Conservation (phyloP, 805 yeast species). For the Scheffersomyces lignosus region DNA sequence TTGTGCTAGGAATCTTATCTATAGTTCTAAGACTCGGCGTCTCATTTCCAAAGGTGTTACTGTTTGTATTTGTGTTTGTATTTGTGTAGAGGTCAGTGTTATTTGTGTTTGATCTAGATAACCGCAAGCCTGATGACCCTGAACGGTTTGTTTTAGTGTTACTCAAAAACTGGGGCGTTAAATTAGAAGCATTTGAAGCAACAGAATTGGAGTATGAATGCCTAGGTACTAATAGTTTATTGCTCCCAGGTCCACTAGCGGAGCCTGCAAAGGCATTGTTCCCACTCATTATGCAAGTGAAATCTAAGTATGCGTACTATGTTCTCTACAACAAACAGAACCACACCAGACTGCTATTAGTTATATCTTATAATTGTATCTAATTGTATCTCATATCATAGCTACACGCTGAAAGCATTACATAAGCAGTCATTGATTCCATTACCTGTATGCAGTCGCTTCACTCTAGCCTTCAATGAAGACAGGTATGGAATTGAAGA, state of each 20-base stretch:
- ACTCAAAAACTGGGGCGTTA: slow-evolving; percentile 2
- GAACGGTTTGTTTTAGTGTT: slow-evolving; percentile 12
- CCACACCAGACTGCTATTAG: too few relatives aligned
- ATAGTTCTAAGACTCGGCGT: slow-evolving; percentile 24
- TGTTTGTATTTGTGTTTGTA: slow-evolving; percentile 7
- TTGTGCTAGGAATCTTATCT: slow-evolving; percentile 54
- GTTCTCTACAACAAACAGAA: too few relatives aligned
- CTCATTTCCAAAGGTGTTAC: slow-evolving; percentile 9
- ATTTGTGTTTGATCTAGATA: slow-evolving; percentile 19
- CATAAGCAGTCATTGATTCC: too few relatives aligned
- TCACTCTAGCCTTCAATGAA: too few relatives aligned
- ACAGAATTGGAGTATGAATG: slow-evolving; percentile 12
- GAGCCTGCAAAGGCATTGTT: too few relatives aligned
- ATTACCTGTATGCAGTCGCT: too few relatives aligned
- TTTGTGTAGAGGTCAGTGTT: slow-evolving; percentile 13
- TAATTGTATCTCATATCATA: too few relatives aligned
- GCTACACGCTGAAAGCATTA: too few relatives aligned
- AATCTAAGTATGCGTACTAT: too few relatives aligned
- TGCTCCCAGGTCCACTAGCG: slow-evolving; percentile 2
- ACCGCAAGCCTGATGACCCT: slow-evolving; percentile 11
- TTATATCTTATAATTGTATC: too few relatives aligned
- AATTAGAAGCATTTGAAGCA: slow-evolving; percentile 7
- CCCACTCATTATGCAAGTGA: too few relatives aligned
- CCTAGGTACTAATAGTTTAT: slow-evolving; percentile 14
- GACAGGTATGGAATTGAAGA: too few relatives aligned